phyloP scores from a whole-genome alignment of 192 early-diverging fungal genomes.

The Coemansia sp. region DNA sequence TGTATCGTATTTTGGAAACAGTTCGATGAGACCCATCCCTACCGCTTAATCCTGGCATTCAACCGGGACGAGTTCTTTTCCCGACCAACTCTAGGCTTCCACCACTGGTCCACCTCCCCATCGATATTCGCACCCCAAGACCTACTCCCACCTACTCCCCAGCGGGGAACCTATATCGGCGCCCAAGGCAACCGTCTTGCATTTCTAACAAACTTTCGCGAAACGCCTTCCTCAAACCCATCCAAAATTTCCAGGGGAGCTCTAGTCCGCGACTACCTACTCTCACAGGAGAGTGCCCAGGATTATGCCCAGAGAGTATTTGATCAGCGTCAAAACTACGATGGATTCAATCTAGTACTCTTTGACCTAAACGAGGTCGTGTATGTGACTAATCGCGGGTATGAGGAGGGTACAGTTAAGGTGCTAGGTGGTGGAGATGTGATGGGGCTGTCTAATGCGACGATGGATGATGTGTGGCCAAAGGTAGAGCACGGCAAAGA shows the following conservation, averaged over 20 bases:
- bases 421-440: neutral
- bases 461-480: slow-evolving; percentile 32
- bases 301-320: slow-evolving; percentile 38
- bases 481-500: slow-evolving; percentile 30
- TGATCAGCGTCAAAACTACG: slow-evolving; percentile 32
- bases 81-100: slow-evolving; percentile 40
- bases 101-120: slow-evolving; percentile 26
- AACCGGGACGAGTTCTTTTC: slow-evolving; percentile 51
- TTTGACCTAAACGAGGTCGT: slow-evolving; percentile 25
- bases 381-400: slow-evolving; percentile 41
- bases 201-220: slow-evolving; percentile 46
- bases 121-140: slow-evolving; percentile 44
- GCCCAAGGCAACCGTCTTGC: slow-evolving; percentile 25
- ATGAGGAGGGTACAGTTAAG: neutral
- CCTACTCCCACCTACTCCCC: slow-evolving; percentile 20
- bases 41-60: slow-evolving; percentile 35
- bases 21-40: neutral
- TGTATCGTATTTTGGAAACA: slow-evolving; percentile 41
- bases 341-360: slow-evolving; percentile 49
- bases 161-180: slow-evolving; percentile 48
- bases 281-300: neutral
- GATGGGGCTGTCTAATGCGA: slow-evolving; percentile 43
- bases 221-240: neutral
- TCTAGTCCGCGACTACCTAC: slow-evolving; percentile 45
- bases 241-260: slow-evolving; percentile 46